A percentile compares a stretch with the other conserved stretches of the same genome.
Evolutionary conservation across 148 eudicot species (phyloP).

Genomic region (Nepenthes mirabilis): DNA sequence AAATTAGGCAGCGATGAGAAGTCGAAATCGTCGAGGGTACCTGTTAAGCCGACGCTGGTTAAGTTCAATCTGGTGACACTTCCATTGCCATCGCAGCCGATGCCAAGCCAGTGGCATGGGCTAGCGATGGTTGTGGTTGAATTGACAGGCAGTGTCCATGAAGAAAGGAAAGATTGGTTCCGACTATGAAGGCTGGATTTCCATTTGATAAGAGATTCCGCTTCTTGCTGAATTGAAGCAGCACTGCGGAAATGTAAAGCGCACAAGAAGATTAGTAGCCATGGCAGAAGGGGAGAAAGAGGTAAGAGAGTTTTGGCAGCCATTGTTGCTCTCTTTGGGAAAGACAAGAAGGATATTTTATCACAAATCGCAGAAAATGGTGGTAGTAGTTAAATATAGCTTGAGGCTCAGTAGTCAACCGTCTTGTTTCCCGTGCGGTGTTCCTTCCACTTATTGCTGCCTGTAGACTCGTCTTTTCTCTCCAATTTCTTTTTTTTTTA

Average conservation of each 20-base stretch:
- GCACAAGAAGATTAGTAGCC: background rate
- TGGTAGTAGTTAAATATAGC: no score
- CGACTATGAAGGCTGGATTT: conserved; percentile 21
- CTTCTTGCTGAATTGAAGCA: conserved; percentile 20
- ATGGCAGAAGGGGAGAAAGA: background rate
- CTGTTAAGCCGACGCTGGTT: conserved; percentile 23
- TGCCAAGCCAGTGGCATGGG: conserved; percentile 36
- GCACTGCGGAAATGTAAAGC: background rate
- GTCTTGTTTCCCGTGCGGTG: no score
- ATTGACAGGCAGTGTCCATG: conserved; percentile 19
- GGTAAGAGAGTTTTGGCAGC: background rate
- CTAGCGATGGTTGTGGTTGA: background rate
- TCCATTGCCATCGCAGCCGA: conserved; percentile 19
- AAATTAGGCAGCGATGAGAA: conserved; percentile 23
- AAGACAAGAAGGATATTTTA: no score
- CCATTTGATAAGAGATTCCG: conserved; percentile 29
- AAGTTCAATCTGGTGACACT: conserved; percentile 23
- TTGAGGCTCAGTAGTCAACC: no score
- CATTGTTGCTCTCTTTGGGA: no score
- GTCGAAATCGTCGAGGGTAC: conserved; percentile 16
- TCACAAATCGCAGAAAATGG: no score
- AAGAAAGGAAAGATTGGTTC: conserved; percentile 16
- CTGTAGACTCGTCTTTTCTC: no score
- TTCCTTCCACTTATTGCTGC: no score
- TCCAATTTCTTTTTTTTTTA: no score